Base-by-base conservation (phyloP, 495 filamentous ascomycete species). In the Penicillium antarcticum region DNA sequence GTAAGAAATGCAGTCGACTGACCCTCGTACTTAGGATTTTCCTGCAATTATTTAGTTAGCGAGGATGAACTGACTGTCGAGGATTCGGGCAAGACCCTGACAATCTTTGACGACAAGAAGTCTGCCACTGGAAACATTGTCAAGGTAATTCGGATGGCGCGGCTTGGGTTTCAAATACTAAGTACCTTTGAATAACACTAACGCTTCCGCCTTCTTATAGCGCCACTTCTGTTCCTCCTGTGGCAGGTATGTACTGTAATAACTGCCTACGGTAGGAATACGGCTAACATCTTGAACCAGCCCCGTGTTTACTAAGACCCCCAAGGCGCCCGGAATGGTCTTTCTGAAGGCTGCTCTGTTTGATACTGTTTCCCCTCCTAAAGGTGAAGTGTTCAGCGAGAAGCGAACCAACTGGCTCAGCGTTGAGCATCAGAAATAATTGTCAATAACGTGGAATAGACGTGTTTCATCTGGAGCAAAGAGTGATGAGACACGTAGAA, bases 151-250 rank as follows among this genome's bases (percentile, higher is more conserved):
- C 24, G 13, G 2, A 3, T 42, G 26, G 5, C 5, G 18, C 14
- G 4, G 24, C 24, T 8, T 29, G 5, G 7, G 24, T 8, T 7
- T 29, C 7, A 5, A 29, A n/a, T n/a, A n/a, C n/a, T n/a, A n/a
- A n/a, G n/a, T n/a, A n/a, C n/a, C n/a, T n/a, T n/a, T n/a, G 37
- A 33, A n/a, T 5, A 46, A 32, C 13, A 24, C 46, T 56, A 37
- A 58, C 45, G 0, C 13, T 13, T 14, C 17, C 1, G n/a, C 21
- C 8, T 11, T 14, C 2, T 8, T 9, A 21, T 12, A 69, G 63
- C 59, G 63, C 8, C 19, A 56, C 45, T 69, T 69, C 46, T 69
- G 66, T 32, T 61, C 63, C 8, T 53, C 40, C 36, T 69, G 63
- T 50, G 66, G 63, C 33, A 69, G 66, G 61, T 67, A 54, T 19